phyloP scores from a whole-genome alignment of 2,329 filamentous ascomycete species.

The Scedosporium minutisporum region DNA sequence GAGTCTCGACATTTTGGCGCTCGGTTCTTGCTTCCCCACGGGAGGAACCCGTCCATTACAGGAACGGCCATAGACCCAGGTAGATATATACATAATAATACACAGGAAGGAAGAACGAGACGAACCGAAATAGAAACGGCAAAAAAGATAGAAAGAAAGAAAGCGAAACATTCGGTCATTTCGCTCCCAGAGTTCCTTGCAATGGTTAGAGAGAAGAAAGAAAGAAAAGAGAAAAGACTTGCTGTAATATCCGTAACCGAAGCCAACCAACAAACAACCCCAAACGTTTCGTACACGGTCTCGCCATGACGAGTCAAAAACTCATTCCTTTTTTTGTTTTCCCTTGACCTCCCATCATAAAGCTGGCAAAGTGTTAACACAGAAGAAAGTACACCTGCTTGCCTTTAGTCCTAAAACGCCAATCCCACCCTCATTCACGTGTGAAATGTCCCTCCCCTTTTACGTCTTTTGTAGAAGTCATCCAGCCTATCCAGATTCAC shows the following conservation, averaged over 20 bases:
- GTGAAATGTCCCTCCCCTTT: neutral
- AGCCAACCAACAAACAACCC: neutral
- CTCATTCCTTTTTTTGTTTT: neutral
- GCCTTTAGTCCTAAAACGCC: neutral
- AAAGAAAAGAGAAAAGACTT: neutral
- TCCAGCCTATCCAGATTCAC: neutral
- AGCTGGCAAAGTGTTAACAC: neutral
- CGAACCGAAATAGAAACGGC: neutral
- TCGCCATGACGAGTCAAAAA: neutral
- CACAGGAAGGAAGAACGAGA: neutral
- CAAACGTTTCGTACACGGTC: neutral
- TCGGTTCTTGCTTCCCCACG: neutral
- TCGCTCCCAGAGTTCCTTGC: too few relatives aligned
- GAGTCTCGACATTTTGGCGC: neutral
- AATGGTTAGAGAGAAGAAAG: neutral
- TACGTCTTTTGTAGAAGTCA: neutral
- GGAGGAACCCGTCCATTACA: neutral
- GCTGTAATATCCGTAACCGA: neutral
- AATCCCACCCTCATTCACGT: neutral
- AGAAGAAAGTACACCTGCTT: neutral
- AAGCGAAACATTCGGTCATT: too few relatives aligned
- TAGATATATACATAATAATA: constrained; percentile 1
- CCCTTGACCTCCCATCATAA: neutral
- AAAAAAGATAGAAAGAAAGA: neutral
- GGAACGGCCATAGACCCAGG: neutral